Base-by-base conservation (phyloP, 2,329 filamentous ascomycete species). In the Fusarium oxysporum region DNA sequence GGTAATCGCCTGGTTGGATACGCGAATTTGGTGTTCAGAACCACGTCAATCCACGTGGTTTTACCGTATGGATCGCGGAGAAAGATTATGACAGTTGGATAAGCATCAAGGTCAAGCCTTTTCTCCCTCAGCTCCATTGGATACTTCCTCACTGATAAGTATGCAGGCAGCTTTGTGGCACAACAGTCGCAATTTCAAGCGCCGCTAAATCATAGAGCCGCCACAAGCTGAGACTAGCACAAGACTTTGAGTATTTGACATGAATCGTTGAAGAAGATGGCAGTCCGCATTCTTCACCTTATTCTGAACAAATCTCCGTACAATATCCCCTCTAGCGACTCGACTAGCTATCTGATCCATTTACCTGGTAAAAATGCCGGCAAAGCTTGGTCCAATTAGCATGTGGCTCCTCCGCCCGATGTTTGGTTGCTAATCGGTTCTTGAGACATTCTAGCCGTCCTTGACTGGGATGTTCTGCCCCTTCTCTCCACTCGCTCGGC, bases 391-490 rank as follows among this genome's bases (percentile, higher is more conserved):
- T 51, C 62, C 67, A 72, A 58, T 54, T 56, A 58, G 51, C 62
- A 54, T 47, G 54, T 56, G 63, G 51, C 57, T 62, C 53, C 63
- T 65, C 60, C 68, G 61, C 69, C 55, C 41, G 50, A 51, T 76
- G 55, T 70, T 73, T 74, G 65, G 68, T 65, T 70, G 65, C 75
- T 75, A 73, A 72, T 70, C 63, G 71, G 72, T 76, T 77, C 75
- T 70, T 75, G 75, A 76, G 75, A 77, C 75, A 75, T 77, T 77
- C 75, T 75, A 76, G 72, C 73, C 64, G 58, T 66, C 60, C 66
- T 64, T 68, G 68, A 53, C 71, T 68, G 66, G 69, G 69, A 69
- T 74, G 33, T 43, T 65, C 56, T 60, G 55, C 62, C 62, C 69
- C 65, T 65, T 66, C 69, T 44, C 64, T 71, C 75, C 71, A 67